A percentile compares a stretch with the other conserved stretches of the same genome.
Conservation (phyloP, 148 eudicot species). For the Chenopodium suecicum region DNA sequence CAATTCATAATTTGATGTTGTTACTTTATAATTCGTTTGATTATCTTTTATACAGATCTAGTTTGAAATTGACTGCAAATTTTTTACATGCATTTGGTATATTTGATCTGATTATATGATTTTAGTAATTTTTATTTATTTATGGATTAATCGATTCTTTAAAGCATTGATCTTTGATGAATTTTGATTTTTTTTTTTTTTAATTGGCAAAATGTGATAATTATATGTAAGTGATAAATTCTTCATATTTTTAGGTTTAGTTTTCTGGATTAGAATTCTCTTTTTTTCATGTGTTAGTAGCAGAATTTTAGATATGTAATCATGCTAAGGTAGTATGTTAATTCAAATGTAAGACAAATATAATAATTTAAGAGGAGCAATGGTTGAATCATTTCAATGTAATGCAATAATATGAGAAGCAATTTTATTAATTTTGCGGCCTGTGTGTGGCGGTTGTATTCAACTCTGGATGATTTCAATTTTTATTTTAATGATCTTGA, state of each 20-base stretch:
- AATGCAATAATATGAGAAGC: not conserved
- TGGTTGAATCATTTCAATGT: not conserved
- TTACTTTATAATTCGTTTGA: not conserved
- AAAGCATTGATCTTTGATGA: not conserved
- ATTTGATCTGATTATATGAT: not conserved
- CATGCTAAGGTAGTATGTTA: too few relatives aligned
- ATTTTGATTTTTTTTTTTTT: not conserved
- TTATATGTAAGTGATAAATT: too few relatives aligned
- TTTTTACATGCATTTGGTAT: not conserved
- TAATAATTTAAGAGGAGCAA: too few relatives aligned
- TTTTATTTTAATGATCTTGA: not conserved
- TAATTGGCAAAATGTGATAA: too few relatives aligned
- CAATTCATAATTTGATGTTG: not conserved
- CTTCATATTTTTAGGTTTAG: not conserved
- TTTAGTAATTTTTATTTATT: not conserved
- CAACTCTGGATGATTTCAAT: not conserved
- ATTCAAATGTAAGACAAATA: not conserved
- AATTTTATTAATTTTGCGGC: not conserved
- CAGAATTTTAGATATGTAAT: not conserved
- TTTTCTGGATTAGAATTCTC: not conserved
- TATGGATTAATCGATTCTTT: not conserved
- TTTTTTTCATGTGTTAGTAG: not conserved
- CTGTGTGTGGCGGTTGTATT: not conserved
- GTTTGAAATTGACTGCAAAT: not conserved
- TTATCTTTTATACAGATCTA: not conserved